Percentiles rank a stretch among this genome's conserved stretches.
Conservation (phyloP, 2,329 filamentous ascomycete genomes). For the Aspergillus pseudoglaucus region DNA sequence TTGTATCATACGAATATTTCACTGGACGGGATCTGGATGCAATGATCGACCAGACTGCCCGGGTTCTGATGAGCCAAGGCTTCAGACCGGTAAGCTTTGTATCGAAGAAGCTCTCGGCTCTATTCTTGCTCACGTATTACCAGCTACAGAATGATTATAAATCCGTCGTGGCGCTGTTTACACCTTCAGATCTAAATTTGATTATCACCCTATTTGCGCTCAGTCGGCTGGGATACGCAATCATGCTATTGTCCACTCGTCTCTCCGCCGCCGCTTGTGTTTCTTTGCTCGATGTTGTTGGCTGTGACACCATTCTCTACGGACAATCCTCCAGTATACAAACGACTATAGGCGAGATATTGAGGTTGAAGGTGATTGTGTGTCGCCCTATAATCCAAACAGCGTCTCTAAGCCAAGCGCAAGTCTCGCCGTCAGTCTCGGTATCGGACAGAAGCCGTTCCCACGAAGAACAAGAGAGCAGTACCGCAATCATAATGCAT, state of each 20-base stretch:
- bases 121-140: neutral
- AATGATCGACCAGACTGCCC: constrained; percentile 35
- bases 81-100: constrained; percentile 10
- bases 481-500: constrained; percentile 39
- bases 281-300: constrained; percentile 32
- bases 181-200: constrained; percentile 37
- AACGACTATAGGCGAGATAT: constrained; percentile 23
- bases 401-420: constrained; percentile 1
- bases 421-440: constrained; percentile 11
- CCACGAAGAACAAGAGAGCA: constrained; percentile 22
- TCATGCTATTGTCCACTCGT: constrained; percentile 40
- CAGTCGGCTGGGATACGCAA: constrained; percentile 39
- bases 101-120: too few species aligned
- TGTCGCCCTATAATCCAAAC: constrained; percentile 20
- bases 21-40: constrained; percentile 36
- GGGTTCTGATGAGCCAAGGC: constrained; percentile 20
- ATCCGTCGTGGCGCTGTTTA: constrained; percentile 33
- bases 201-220: constrained; percentile 41
- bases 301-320: constrained; percentile 31
- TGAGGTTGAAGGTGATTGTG: constrained; percentile 16
- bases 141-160: constrained; percentile 13
- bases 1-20: constrained; percentile 35
- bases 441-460: constrained; percentile 12
- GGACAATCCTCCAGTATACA: constrained; percentile 29
- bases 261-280: constrained; percentile 37